Conservation (phyloP, 768 basidiomycete genomes). For the Stropharia rugosoannulata region DNA sequence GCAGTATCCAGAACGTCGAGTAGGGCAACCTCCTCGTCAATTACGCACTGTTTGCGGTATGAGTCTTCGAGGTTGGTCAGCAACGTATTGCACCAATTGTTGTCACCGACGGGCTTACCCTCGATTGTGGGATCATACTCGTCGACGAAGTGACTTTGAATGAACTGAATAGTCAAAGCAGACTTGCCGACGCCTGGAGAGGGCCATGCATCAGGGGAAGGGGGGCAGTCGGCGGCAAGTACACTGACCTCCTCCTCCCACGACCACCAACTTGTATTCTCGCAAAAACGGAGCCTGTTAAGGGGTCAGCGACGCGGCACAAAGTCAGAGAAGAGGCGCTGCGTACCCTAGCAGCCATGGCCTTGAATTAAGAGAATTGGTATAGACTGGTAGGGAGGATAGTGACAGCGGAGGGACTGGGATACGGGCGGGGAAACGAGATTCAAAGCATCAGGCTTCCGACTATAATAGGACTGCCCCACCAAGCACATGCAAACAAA, state of each 20-base stretch:
- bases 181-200: conserved; percentile 62
- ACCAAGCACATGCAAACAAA: conserved; percentile 21
- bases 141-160: conserved; percentile 92
- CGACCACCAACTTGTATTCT: conserved; percentile 98
- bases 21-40: conserved; percentile 98
- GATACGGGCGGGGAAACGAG: conserved; percentile 15
- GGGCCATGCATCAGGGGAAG: neutral
- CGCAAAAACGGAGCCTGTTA: conserved; percentile 83
- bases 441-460: conserved; percentile 4
- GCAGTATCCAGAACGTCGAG: conserved; percentile 97
- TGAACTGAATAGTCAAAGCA: conserved; percentile 96
- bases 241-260: conserved; percentile 86
- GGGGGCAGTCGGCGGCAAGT: neutral
- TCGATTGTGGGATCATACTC: conserved; percentile 97
- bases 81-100: neutral
- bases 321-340: neutral
- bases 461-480: conserved; percentile 15
- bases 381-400: conserved; percentile 2
- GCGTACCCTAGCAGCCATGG: conserved; percentile 41
- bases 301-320: conserved; percentile 10
- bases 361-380: conserved; percentile 12
- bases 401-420: conserved; percentile 17
- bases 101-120: conserved; percentile 40
- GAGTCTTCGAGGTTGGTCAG: conserved; percentile 60
- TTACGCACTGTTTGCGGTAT: conserved; percentile 95